These are phyloP conservation scores for Nemophila menziesii DNA, from an alignment of 257 asterid species.

Conservation along the genomic window DNA sequence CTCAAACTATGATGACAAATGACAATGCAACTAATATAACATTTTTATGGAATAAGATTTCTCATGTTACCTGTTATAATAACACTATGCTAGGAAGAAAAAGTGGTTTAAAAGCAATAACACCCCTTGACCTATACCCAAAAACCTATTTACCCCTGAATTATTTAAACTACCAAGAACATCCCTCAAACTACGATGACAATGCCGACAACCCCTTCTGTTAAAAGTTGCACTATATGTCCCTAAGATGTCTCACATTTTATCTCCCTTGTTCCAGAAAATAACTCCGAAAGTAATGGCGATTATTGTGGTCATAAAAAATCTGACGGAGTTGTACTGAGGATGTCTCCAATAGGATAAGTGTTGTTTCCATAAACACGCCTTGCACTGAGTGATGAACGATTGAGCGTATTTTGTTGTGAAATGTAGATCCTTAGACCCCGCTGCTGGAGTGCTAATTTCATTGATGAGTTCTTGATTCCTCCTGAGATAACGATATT, in stretches of 20 bases:
- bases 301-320: constrained; percentile 47
- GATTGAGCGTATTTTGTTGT: constrained; percentile 51
- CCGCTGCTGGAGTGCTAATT: constrained; percentile 54
- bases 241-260: constrained; percentile 51
- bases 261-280: constrained; percentile 58
- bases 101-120: too few species aligned
- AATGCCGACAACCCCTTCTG: too few species aligned
- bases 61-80: too few species aligned
- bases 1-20: too few species aligned
- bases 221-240: too few species aligned
- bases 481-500: constrained; percentile 33
- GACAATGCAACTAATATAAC: too few species aligned
- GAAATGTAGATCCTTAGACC: constrained; percentile 47
- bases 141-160: too few species aligned
- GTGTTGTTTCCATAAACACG: constrained; percentile 76
- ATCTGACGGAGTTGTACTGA: constrained; percentile 49
- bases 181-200: too few species aligned
- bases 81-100: too few species aligned
- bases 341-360: constrained; percentile 77
- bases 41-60: too few species aligned
- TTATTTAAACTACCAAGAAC: too few species aligned
- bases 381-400: constrained; percentile 46
- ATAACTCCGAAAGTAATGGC: constrained; percentile 62
- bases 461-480: constrained; percentile 57
- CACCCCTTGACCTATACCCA: too few species aligned